These are phyloP conservation scores for Podila verticillata DNA, from an alignment of 192 early-diverging fungal species.

Conservation along the genomic window DNA sequence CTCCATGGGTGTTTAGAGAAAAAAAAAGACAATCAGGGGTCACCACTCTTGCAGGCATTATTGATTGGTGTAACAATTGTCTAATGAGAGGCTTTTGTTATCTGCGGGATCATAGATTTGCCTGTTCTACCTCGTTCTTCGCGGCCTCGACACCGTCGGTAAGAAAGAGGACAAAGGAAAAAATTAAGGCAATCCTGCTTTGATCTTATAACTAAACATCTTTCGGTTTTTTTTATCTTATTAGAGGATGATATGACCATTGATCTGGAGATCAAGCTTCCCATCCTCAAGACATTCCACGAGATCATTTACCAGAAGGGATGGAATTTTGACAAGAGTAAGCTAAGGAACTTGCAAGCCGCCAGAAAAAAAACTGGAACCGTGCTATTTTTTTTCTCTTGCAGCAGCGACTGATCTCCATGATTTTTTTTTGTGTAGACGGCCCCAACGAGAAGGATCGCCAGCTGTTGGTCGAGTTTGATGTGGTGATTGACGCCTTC, in stretches of 20 bases:
- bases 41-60: too few relatives aligned
- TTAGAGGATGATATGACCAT: conserved; percentile 97
- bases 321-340: conserved; percentile 83
- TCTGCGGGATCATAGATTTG: conserved; percentile 73
- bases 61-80: background rate
- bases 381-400: background rate
- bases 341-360: conserved; percentile 9
- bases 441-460: conserved; percentile 96
- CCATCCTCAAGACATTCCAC: conserved; percentile 84
- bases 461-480: conserved; percentile 87
- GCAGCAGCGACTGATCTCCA: too few relatives aligned
- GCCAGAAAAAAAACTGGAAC: background rate
- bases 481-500: conserved; percentile 92
- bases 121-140: conserved; percentile 95
- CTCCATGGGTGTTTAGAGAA: too few relatives aligned
- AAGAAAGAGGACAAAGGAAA: background rate
- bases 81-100: background rate
- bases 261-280: conserved; percentile 75
- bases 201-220: background rate
- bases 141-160: conserved; percentile 95
- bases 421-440: conserved; percentile 46
- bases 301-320: conserved; percentile 79
- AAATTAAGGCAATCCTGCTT: too few relatives aligned
- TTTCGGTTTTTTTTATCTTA: background rate
- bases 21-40: too few relatives aligned